Percentiles rank a stretch among this genome's conserved stretches.
These are phyloP conservation scores for Pseudohyphozyma bogoriensis DNA, from an alignment of 768 basidiomycete species.

Conservation along the genomic window DNA sequence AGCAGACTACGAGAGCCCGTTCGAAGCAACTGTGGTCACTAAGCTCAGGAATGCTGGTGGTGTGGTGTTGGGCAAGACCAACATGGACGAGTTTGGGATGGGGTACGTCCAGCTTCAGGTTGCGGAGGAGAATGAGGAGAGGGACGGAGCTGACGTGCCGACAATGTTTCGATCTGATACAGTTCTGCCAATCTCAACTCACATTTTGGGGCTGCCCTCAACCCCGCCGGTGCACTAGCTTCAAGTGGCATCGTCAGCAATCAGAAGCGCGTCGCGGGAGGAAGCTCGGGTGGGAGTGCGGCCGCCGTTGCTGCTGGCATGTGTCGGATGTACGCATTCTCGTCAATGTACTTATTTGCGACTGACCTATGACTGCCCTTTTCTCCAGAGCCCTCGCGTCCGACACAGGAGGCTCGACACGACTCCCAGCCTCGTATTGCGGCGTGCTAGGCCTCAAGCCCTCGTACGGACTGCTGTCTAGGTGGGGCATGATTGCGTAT, in stretches of 20 bases:
- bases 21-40: slow-evolving; percentile 73
- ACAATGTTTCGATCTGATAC: neutral
- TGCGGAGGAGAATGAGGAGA: too few relatives aligned
- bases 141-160: neutral
- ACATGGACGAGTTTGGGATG: slow-evolving; percentile 98
- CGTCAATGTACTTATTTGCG: neutral
- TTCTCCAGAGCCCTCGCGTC: slow-evolving; percentile 68
- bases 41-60: slow-evolving; percentile 56
- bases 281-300: slow-evolving; percentile 90
- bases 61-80: slow-evolving; percentile 72
- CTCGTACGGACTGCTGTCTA: slow-evolving; percentile 83
- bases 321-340: slow-evolving; percentile 60
- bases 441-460: slow-evolving; percentile 88
- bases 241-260: slow-evolving; percentile 14
- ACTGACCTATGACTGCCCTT: neutral
- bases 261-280: slow-evolving; percentile 59
- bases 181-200: slow-evolving; percentile 72
- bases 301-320: slow-evolving; percentile 79
- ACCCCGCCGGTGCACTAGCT: slow-evolving; percentile 44
- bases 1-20: slow-evolving; percentile 66
- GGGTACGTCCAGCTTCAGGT: slow-evolving; percentile 51
- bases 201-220: slow-evolving; percentile 64
- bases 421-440: slow-evolving; percentile 88
- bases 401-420: slow-evolving; percentile 89
- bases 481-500: slow-evolving; percentile 84